Evolutionary conservation across 2,329 filamentous ascomycete genomes (phyloP).

Genomic region (Tympanopsis confertula): DNA sequence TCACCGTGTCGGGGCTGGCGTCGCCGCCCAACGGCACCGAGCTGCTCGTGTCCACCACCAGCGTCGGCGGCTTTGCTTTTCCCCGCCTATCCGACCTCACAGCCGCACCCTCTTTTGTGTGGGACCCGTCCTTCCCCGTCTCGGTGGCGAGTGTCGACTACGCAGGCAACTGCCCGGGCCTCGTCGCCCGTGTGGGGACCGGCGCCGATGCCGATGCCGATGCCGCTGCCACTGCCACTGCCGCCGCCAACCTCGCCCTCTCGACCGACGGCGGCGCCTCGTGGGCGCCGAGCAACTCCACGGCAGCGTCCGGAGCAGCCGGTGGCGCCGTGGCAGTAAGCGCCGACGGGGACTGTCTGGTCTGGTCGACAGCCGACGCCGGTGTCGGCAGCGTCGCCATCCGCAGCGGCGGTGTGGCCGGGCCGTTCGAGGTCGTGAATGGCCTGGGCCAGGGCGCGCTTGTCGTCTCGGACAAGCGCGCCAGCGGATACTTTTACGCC

Average conservation of each 20-base stretch:
- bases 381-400: slow-evolving; percentile 28
- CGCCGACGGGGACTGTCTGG: slow-evolving; percentile 13
- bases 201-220: slow-evolving; percentile 25
- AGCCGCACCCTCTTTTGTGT: too few relatives aligned
- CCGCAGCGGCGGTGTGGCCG: too few relatives aligned
- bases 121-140: too few relatives aligned
- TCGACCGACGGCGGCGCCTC: slow-evolving; percentile 36
- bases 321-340: slow-evolving; percentile 6
- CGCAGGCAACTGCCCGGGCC: slow-evolving; percentile 29
- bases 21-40: slow-evolving; percentile 30
- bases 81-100: not conserved
- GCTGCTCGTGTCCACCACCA: slow-evolving; percentile 33
- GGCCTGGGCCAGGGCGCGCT: slow-evolving; percentile 29
- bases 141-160: too few relatives aligned
- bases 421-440: slow-evolving; percentile 29
- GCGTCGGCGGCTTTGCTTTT: slow-evolving; percentile 22
- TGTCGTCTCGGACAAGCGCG: slow-evolving; percentile 41
- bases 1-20: slow-evolving; percentile 19
- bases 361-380: slow-evolving; percentile 30
- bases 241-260: slow-evolving; percentile 33
- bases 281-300: slow-evolving; percentile 13
- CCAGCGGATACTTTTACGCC: slow-evolving; percentile 39
- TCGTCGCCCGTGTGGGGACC: slow-evolving; percentile 38
- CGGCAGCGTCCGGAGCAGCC: slow-evolving; percentile 8
- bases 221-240: slow-evolving; percentile 29